Evolutionary conservation across 345 rosid genomes (phyloP).

Genomic region (Salix brachista): DNA sequence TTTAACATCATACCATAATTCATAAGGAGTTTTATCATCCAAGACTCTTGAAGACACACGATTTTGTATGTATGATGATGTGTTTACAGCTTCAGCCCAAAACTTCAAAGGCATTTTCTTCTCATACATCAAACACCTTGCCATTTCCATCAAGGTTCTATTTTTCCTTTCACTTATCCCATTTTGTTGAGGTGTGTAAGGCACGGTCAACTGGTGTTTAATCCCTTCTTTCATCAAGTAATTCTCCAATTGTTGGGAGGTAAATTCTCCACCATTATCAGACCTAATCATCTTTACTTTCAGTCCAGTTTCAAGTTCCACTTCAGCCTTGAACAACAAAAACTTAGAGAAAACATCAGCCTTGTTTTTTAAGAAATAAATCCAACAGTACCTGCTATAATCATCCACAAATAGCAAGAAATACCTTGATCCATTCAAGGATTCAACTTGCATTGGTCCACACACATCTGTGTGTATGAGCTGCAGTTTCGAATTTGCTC

Average conservation of each 20-base stretch:
- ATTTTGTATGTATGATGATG: too few species aligned
- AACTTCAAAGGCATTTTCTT: neutral
- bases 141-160: too few species aligned
- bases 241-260: fast-evolving
- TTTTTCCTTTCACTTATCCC: neutral
- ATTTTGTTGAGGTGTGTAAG: neutral
- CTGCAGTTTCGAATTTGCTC: neutral
- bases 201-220: neutral
- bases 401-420: neutral
- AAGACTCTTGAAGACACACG: too few species aligned
- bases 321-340: neutral
- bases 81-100: fast-evolving
- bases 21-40: too few species aligned
- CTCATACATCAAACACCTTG: neutral
- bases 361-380: neutral
- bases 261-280: neutral
- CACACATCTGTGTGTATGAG: neutral
- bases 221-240: too few species aligned
- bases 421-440: neutral
- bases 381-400: neutral
- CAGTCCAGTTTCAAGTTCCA: neutral
- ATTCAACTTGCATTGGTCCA: neutral
- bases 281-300: neutral
- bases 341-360: neutral
- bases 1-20: too few species aligned